Base-by-base conservation (phyloP, 208 protist species). In the Leishmania major region DNA sequence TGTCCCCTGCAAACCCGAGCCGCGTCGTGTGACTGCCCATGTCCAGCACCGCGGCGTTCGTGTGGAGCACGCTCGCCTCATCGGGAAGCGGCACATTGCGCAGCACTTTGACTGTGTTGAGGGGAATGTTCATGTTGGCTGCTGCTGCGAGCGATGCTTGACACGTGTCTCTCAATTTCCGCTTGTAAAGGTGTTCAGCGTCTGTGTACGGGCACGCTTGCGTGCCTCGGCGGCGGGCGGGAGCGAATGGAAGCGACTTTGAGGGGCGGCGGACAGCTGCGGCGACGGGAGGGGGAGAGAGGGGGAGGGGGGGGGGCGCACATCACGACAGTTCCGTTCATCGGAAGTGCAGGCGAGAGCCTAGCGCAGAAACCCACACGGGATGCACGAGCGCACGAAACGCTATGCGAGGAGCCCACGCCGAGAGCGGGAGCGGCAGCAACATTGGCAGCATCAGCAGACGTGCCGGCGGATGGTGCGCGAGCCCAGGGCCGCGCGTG, bases 31-130 rank as follows among this genome's bases (percentile, higher is more conserved):
- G 90, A 74, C 89, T 92, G 31, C 96, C 96, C 82, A 97, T 92
- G 87, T 98, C 96, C 19, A 97, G 79, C 55, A 98, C 90, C 1
- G 92, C 93, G 15, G 95, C 91, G 64, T 96, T 90, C 59, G 91
- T 92, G 87, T 97, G 90, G 43, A 92, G 86, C 19, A 87, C 81
- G 59, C 87, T 84, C 40, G 95, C 94, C 82, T 98, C 96, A 83
- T 98, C 94, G 19, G 96, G 96, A 15, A 98, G 86, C 7, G 96
- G 94, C 49, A 98, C 90, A 64, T 91, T 95, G 55, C 92, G 85
- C 78, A 98, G 93, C 59, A 97, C 93, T 73, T 92, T 94, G 0
- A 92, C 90, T 13, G 95, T 98, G 89, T 94, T 97, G 31, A 91
- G 83, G 19, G 95, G 91, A 8, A 96, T 85, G 80, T 95, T 95